Evolutionary conservation across 83 land plant genomes (phyloP).

Genomic region (Diphasiastrum complanatum): DNA sequence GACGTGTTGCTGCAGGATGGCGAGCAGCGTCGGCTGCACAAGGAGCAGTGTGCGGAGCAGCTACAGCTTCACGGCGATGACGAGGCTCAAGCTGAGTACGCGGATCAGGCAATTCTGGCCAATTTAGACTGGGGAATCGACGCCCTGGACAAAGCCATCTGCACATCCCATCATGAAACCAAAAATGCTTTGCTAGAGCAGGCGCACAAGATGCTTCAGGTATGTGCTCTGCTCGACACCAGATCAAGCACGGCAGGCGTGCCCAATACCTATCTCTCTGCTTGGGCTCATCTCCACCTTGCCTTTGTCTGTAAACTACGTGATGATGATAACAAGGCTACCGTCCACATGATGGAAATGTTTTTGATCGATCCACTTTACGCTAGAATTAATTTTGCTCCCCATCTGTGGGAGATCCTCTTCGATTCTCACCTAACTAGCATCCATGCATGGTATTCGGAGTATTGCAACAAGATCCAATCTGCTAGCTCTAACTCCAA

Average conservation of each 20-base stretch:
- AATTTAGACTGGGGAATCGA: conserved; percentile 71
- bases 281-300: conserved; percentile 58
- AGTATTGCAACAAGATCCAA: conserved; percentile 36
- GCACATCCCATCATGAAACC: conserved; percentile 43
- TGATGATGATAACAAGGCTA: conserved; percentile 29
- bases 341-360: conserved; percentile 45
- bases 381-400: conserved; percentile 50
- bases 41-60: conserved; percentile 54
- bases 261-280: conserved; percentile 49
- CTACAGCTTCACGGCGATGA: conserved; percentile 32
- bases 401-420: conserved; percentile 44
- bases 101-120: conserved; percentile 57
- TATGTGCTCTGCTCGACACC: conserved; percentile 45
- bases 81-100: conserved; percentile 41
- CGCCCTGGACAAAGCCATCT: conserved; percentile 53
- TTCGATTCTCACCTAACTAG: conserved; percentile 54
- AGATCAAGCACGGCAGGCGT: conserved; percentile 44
- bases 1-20: conserved; percentile 9
- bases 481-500: conserved; percentile 37
- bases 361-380: conserved; percentile 45
- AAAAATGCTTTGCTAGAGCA: conserved; percentile 45
- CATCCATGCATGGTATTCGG: conserved; percentile 49
- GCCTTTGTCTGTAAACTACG: conserved; percentile 40
- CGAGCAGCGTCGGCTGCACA: conserved; percentile 38
- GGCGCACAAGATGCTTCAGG: conserved; percentile 58